Conservation (phyloP, 1,284 basidiomycete genomes). For the Apiotrichum gracile region DNA sequence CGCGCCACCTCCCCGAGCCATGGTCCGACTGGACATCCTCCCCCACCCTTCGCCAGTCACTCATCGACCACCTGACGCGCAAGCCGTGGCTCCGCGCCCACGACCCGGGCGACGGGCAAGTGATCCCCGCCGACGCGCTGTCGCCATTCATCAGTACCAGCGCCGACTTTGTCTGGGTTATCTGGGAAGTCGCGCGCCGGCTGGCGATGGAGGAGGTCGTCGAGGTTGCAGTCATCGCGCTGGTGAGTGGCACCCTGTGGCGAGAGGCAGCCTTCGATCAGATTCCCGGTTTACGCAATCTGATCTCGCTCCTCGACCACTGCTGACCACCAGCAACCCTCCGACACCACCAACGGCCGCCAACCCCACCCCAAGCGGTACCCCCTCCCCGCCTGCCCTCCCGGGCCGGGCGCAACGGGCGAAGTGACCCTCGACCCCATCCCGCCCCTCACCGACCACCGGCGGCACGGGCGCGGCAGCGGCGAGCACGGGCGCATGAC, state of each 20-base stretch:
- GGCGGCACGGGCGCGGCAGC: neutral
- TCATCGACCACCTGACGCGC: constrained; percentile 27
- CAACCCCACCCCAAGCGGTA: neutral
- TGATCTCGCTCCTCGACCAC: too few relatives aligned
- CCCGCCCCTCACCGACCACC: neutral
- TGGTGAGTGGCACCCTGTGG: neutral
- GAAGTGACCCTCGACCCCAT: constrained; percentile 8
- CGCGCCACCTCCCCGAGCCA: neutral
- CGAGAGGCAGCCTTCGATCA: too few relatives aligned
- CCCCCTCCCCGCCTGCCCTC: neutral
- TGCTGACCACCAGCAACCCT: neutral
- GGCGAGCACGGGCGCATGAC: constrained; percentile 9
- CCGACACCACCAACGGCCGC: too few relatives aligned
- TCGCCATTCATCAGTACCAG: constrained; percentile 27
- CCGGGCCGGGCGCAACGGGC: neutral
- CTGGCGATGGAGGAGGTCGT: constrained; percentile 6
- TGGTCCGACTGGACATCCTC: constrained; percentile 7
- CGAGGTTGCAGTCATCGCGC: constrained; percentile 16
- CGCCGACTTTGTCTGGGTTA: constrained; percentile 20
- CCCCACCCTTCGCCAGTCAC: constrained; percentile 19
- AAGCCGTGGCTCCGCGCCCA: constrained; percentile 18
- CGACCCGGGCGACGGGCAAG: constrained; percentile 7
- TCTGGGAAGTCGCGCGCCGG: constrained; percentile 30
- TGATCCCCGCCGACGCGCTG: constrained; percentile 21
- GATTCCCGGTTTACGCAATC: too few relatives aligned